Evolutionary conservation across 2,329 filamentous ascomycete species (phyloP).

Genomic region (Chlorencoelia australis): DNA sequence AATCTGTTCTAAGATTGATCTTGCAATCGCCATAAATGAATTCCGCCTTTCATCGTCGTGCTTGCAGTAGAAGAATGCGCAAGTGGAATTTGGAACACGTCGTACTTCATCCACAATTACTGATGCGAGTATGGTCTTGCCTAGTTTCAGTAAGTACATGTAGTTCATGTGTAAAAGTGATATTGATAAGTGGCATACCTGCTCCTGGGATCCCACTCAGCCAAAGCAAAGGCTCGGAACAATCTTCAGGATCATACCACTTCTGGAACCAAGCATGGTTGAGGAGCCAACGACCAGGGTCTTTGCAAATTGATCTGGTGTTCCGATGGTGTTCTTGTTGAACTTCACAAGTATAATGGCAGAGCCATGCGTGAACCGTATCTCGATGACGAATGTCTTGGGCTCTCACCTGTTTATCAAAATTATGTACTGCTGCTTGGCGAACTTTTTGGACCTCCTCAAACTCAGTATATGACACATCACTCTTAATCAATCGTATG

Average conservation of each 20-base stretch:
- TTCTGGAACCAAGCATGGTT: too few species aligned
- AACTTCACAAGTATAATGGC: not conserved
- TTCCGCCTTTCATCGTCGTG: slow-evolving; percentile 24
- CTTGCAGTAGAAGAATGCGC: slow-evolving; percentile 34
- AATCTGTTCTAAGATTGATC: slow-evolving; percentile 28
- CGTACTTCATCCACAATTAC: slow-evolving; percentile 18
- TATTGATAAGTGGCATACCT: slow-evolving; percentile 20
- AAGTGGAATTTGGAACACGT: slow-evolving; percentile 12
- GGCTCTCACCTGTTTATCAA: not conserved
- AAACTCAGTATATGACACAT: too few species aligned
- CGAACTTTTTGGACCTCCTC: not conserved
- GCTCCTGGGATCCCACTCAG: slow-evolving; percentile 32
- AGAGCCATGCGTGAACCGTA: not conserved
- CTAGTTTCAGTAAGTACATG: slow-evolving; percentile 14
- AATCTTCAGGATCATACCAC: not conserved
- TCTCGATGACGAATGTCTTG: not conserved
- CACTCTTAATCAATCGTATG: too few species aligned
- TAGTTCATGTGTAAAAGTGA: not conserved
- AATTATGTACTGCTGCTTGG: not conserved
- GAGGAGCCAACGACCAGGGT: slow-evolving; percentile 1
- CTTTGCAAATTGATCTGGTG: slow-evolving; percentile 1
- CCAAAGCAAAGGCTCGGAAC: slow-evolving; percentile 19
- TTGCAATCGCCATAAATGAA: slow-evolving; percentile 26
- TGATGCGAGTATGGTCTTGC: slow-evolving; percentile 32
- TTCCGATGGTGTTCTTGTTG: not conserved